These are phyloP conservation scores for Fragilariopsis cylindrus DNA, from an alignment of 108 stramenopile species.

Conservation along the genomic window DNA sequence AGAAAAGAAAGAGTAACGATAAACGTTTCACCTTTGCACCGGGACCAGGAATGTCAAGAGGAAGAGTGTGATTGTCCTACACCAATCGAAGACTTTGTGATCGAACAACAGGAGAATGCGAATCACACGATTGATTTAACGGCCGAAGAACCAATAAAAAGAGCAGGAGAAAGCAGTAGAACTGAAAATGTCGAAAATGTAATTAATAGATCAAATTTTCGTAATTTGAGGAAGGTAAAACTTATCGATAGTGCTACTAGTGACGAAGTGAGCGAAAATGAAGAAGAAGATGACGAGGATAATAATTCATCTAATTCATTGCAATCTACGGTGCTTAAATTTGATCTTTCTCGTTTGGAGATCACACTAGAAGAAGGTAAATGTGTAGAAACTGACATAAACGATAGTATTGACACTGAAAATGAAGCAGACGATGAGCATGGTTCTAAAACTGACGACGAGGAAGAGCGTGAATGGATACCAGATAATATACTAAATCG, in stretches of 20 bases:
- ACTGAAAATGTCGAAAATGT: too few species aligned
- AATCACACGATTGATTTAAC: neutral
- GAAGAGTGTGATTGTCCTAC: slow-evolving; percentile 23
- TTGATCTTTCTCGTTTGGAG: too few species aligned
- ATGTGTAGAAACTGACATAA: neutral
- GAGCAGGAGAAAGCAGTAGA: too few species aligned
- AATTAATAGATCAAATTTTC: too few species aligned
- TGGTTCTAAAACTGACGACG: neutral
- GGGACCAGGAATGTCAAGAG: slow-evolving; percentile 1
- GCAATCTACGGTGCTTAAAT: too few species aligned
- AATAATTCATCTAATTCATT: neutral
- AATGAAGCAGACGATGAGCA: neutral
- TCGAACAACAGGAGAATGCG: neutral
- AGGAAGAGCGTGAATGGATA: neutral
- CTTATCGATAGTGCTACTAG: too few species aligned
- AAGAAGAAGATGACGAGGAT: slow-evolving; percentile 8
- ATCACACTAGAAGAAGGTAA: neutral
- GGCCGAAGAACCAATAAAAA: neutral
- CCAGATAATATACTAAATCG: neutral
- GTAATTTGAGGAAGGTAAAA: too few species aligned
- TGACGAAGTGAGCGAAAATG: neutral
- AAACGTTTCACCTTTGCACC: neutral
- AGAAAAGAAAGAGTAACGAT: slow-evolving; percentile 4
- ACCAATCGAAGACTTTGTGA: slow-evolving; percentile 21
- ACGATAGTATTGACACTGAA: neutral